Conservation (phyloP, 768 basidiomycete genomes). For the Suillus fuscotomentosus region DNA sequence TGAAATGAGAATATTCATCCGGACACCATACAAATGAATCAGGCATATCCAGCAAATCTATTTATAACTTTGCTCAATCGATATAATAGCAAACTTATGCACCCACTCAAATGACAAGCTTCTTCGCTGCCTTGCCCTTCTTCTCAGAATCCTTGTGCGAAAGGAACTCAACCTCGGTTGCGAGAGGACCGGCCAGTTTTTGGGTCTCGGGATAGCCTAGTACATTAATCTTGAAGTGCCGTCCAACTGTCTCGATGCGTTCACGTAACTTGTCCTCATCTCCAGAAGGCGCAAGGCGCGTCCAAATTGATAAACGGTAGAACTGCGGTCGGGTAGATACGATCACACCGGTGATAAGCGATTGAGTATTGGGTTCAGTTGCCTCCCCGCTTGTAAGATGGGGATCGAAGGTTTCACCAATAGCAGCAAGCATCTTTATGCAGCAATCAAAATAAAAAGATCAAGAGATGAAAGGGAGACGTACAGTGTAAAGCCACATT, state of each 20-base stretch:
- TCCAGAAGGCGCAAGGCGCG: slow-evolving; percentile 71
- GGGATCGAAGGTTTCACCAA: slow-evolving; percentile 98
- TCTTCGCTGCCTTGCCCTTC: slow-evolving; percentile 83
- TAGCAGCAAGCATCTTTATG: slow-evolving; percentile 94
- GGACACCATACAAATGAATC: slow-evolving; percentile 32
- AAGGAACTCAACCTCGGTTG: slow-evolving; percentile 93
- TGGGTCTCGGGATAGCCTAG: slow-evolving; percentile 77
- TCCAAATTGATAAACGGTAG: slow-evolving; percentile 98
- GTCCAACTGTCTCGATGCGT: slow-evolving; percentile 81
- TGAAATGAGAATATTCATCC: slow-evolving; percentile 18
- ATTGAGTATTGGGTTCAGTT: slow-evolving; percentile 44
- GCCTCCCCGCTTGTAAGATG: slow-evolving; percentile 53
- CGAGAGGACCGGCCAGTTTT: slow-evolving; percentile 79
- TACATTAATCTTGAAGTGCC: slow-evolving; percentile 89
- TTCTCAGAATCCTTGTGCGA: slow-evolving; percentile 95
- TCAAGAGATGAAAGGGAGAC: slow-evolving; percentile 13
- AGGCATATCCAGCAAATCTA: slow-evolving; percentile 15
- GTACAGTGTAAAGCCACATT: slow-evolving; percentile 98
- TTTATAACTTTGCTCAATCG: slow-evolving; percentile 8
- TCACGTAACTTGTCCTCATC: slow-evolving; percentile 64
- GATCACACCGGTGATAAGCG: slow-evolving; percentile 90
- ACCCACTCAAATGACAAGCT: slow-evolving; percentile 60
- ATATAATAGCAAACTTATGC: slow-evolving; percentile 13
- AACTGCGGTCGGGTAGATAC: slow-evolving; percentile 93
- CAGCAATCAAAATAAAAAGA: slow-evolving; percentile 2